phyloP scores from a whole-genome alignment of 345 rosid genomes.

The Gynandropsis gynandra region DNA sequence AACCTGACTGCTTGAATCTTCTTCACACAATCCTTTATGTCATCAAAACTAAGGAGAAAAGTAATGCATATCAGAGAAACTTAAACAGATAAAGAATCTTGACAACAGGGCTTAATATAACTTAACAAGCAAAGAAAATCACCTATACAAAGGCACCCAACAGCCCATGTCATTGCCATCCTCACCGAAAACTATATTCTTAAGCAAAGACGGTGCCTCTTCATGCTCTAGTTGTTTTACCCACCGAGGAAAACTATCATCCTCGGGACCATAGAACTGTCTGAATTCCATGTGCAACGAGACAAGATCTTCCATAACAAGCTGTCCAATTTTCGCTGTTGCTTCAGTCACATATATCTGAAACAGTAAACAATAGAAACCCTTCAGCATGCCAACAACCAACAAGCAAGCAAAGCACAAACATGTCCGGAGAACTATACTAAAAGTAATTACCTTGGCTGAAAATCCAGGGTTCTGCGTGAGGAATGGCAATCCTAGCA shows the following conservation, averaged over 20 bases:
- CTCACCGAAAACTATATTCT: constrained; percentile 47
- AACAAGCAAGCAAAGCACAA: constrained; percentile 3
- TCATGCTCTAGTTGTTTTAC: constrained; percentile 60
- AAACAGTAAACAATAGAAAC: constrained; percentile 16
- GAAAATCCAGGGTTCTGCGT: constrained; percentile 51
- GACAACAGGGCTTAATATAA: not conserved
- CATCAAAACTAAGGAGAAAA: constrained; percentile 52
- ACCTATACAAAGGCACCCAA: constrained; percentile 89
- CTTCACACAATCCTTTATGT: constrained; percentile 53
- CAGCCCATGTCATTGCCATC: constrained; percentile 61
- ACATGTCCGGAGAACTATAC: constrained; percentile 10
- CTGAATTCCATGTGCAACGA: constrained; percentile 62
- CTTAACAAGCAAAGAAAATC: constrained; percentile 11
- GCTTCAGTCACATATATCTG: constrained; percentile 77
- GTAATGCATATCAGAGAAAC: not conserved
- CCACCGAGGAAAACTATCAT: constrained; percentile 50
- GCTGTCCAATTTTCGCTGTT: constrained; percentile 62
- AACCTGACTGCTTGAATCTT: constrained; percentile 57
- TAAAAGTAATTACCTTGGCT: constrained; percentile 51
- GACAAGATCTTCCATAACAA: constrained; percentile 86
- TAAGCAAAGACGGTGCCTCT: constrained; percentile 43
- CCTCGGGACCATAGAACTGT: constrained; percentile 48
- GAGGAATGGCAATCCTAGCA: constrained; percentile 83
- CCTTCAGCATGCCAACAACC: constrained; percentile 14
- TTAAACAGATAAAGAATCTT: not conserved